Conservation (phyloP, 345 rosid species). For the Boechera stricta region DNA sequence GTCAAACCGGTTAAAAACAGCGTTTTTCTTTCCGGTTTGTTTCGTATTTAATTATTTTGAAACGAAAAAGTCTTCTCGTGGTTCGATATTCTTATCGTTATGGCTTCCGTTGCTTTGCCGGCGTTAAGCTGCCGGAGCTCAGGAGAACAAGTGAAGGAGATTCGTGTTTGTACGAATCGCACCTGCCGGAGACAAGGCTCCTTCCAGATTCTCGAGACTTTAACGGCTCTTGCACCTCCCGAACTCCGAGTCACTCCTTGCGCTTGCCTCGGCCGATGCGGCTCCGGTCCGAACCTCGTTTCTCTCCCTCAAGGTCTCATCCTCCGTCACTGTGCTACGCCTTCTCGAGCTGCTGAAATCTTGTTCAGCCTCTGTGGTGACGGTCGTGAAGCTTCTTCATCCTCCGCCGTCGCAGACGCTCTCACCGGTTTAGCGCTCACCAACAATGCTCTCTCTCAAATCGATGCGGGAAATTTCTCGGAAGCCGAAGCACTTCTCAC, state of each 20-base stretch:
- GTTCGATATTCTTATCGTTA: conserved; percentile 28
- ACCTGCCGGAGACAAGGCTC: conserved; percentile 86
- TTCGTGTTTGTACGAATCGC: conserved; percentile 88
- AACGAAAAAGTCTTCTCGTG: no score
- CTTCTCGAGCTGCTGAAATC: conserved; percentile 68
- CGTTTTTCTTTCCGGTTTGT: not conserved
- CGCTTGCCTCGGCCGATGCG: conserved; percentile 87
- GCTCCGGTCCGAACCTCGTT: conserved; percentile 84
- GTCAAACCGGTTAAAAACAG: not conserved
- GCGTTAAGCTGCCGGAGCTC: conserved; percentile 46
- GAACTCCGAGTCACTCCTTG: conserved; percentile 59
- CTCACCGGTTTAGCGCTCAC: conserved; percentile 69
- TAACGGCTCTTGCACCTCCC: conserved; percentile 71
- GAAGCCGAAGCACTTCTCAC: conserved; percentile 67
- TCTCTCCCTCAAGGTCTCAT: conserved; percentile 69
- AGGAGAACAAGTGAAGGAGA: conserved; percentile 49
- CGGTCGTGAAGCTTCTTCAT: conserved; percentile 47
- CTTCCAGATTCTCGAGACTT: conserved; percentile 60
- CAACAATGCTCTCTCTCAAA: conserved; percentile 62
- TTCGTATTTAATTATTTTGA: not conserved
- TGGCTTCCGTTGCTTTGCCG: conserved; percentile 42
- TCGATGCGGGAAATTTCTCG: conserved; percentile 54
- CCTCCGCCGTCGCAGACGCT: conserved; percentile 38
- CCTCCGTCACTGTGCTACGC: conserved; percentile 72
- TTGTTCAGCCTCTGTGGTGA: conserved; percentile 43